Evolutionary conservation across 805 yeast genomes (phyloP).

Genomic region (Kluyveromyces aestuarii): DNA sequence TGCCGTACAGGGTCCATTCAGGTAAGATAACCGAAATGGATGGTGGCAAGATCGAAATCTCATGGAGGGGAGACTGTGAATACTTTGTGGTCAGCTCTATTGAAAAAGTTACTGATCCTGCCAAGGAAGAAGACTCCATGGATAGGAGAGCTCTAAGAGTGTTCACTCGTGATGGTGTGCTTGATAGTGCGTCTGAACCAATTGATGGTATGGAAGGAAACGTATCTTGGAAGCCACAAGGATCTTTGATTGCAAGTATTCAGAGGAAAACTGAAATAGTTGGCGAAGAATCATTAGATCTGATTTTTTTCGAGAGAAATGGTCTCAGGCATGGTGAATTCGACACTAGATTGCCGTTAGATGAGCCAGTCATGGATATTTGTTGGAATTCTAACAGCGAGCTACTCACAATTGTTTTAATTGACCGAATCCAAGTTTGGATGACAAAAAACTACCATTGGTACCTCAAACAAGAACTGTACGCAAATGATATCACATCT

Average conservation of each 20-base stretch:
- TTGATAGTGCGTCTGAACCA: constrained; percentile 83
- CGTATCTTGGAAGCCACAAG: constrained; percentile 86
- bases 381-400: constrained; percentile 82
- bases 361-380: constrained; percentile 40
- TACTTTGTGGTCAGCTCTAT: constrained; percentile 60
- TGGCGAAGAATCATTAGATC: constrained; percentile 32
- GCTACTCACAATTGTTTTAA: constrained; percentile 58
- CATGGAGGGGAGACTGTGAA: constrained; percentile 97
- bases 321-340: constrained; percentile 90
- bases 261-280: constrained; percentile 42
- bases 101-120: constrained; percentile 41
- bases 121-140: constrained; percentile 24
- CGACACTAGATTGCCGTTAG: constrained; percentile 49
- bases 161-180: constrained; percentile 65
- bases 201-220: constrained; percentile 70
- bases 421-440: constrained; percentile 74
- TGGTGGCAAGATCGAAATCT: constrained; percentile 37
- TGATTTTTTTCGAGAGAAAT: constrained; percentile 84
- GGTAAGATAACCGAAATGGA: constrained; percentile 60
- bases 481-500: constrained; percentile 28
- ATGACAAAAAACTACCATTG: constrained; percentile 89
- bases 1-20: constrained; percentile 58
- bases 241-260: constrained; percentile 74
- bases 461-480: constrained; percentile 81
- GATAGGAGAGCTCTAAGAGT: constrained; percentile 75